Evolutionary conservation across 768 basidiomycete species (phyloP).

Genomic region (Lentinula aciculospora): DNA sequence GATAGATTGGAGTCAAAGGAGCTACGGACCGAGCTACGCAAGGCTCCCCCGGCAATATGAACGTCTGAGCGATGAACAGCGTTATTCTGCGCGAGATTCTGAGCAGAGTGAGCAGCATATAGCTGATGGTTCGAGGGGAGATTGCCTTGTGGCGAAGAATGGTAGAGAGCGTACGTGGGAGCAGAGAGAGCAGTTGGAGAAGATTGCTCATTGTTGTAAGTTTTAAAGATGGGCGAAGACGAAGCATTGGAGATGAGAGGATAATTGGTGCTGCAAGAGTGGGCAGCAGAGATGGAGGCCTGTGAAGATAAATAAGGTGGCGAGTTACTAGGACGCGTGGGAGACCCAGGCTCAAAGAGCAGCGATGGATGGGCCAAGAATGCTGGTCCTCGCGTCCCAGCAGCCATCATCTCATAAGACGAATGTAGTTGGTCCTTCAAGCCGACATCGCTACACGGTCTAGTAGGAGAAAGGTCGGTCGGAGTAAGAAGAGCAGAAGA

Average conservation of each 20-base stretch:
- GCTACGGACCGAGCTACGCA: neutral
- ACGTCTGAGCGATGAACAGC: conserved; percentile 1
- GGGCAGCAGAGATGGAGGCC: neutral
- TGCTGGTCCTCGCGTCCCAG: conserved; percentile 6
- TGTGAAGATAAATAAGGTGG: neutral
- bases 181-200: conserved; percentile 10
- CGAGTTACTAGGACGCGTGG: conserved; percentile 13
- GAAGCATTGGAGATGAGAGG: conserved; percentile 5
- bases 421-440: conserved; percentile 33
- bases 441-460: conserved; percentile 38
- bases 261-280: neutral
- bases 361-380: conserved; percentile 41
- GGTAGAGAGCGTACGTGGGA: conserved; percentile 8
- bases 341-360: conserved; percentile 30
- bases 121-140: conserved; percentile 1
- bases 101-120: conserved; percentile 4
- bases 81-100: neutral
- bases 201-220: conserved; percentile 15
- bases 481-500: conserved; percentile 70
- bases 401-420: conserved; percentile 39
- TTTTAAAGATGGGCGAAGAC: conserved; percentile 13
- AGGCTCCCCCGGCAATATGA: neutral
- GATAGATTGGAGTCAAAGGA: neutral
- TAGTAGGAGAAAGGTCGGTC: conserved; percentile 66
- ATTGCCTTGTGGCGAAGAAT: conserved; percentile 3